Conservation (phyloP, 2,329 filamentous ascomycete species). For the Clarireedia paspali region DNA sequence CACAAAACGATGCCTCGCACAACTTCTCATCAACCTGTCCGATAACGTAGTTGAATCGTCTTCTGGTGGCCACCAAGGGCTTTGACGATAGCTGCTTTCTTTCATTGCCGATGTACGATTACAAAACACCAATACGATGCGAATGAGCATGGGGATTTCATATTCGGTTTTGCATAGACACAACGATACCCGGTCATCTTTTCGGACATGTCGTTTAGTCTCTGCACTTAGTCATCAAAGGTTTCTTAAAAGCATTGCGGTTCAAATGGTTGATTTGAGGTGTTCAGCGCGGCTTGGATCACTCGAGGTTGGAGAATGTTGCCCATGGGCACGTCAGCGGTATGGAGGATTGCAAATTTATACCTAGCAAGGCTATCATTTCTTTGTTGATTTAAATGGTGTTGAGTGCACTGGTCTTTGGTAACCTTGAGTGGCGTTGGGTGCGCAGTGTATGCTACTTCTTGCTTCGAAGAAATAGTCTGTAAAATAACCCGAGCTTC, state of each 20-base stretch:
- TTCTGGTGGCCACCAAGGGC: slow-evolving; percentile 25
- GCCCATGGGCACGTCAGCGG: not conserved
- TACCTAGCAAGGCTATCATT: slow-evolving; percentile 12
- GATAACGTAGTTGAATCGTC: slow-evolving; percentile 61
- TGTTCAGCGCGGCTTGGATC: slow-evolving; percentile 15
- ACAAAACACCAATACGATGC: slow-evolving; percentile 21
- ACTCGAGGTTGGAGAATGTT: slow-evolving; percentile 8
- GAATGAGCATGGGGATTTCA: slow-evolving; percentile 18
- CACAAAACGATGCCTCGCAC: slow-evolving; percentile 94
- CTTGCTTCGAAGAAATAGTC: not conserved
- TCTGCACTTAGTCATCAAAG: slow-evolving; percentile 20
- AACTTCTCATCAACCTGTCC: slow-evolving; percentile 91
- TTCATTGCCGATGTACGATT: slow-evolving; percentile 25
- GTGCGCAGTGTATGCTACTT: slow-evolving; percentile 6
- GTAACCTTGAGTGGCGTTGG: slow-evolving; percentile 23
- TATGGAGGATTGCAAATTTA: slow-evolving; percentile 12
- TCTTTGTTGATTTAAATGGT: slow-evolving; percentile 23
- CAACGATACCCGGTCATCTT: slow-evolving; percentile 29
- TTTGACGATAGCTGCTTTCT: slow-evolving; percentile 17
- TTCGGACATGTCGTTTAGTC: slow-evolving; percentile 20
- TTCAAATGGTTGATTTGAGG: slow-evolving; percentile 17
- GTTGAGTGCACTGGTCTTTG: slow-evolving; percentile 21
- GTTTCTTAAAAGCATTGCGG: slow-evolving; percentile 26
- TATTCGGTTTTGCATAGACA: slow-evolving; percentile 29
- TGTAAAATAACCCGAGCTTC: slow-evolving; percentile 24